phyloP scores from a whole-genome alignment of 768 basidiomycete genomes.

The Pholiota microspora region DNA sequence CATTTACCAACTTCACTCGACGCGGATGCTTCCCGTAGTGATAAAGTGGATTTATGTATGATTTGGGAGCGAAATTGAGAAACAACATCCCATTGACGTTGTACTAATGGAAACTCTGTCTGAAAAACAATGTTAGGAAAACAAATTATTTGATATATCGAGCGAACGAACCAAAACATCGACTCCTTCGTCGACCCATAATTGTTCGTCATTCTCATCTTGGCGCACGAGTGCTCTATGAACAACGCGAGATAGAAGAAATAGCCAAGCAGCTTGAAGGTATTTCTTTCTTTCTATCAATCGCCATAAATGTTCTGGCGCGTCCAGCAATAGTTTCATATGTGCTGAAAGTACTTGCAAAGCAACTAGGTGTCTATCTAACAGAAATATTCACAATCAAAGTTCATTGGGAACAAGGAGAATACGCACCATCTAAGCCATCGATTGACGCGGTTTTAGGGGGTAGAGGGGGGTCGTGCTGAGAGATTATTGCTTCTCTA shows the following conservation, averaged over 20 bases:
- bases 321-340: constrained; percentile 87
- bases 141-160: neutral
- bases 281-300: constrained; percentile 79
- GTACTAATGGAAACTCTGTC: constrained; percentile 86
- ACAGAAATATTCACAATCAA: neutral
- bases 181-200: constrained; percentile 58
- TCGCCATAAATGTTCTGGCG: constrained; percentile 90
- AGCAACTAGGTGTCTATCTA: constrained; percentile 66
- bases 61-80: constrained; percentile 88
- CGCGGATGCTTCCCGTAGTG: constrained; percentile 61
- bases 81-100: constrained; percentile 92
- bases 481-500: constrained; percentile 47
- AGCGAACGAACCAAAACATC: constrained; percentile 52
- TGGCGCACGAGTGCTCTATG: constrained; percentile 69
- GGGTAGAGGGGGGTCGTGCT: constrained; percentile 42
- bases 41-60: constrained; percentile 80
- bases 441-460: constrained; percentile 35
- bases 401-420: neutral
- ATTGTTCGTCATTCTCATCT: constrained; percentile 61
- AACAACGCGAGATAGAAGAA: constrained; percentile 81
- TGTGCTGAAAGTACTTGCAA: constrained; percentile 82
- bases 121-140: constrained; percentile 23
- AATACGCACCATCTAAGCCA: constrained; percentile 41
- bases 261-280: constrained; percentile 84
- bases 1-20: constrained; percentile 46